Base-by-base conservation (phyloP, 331 rosid genomes). In the Saraca asoca region DNA sequence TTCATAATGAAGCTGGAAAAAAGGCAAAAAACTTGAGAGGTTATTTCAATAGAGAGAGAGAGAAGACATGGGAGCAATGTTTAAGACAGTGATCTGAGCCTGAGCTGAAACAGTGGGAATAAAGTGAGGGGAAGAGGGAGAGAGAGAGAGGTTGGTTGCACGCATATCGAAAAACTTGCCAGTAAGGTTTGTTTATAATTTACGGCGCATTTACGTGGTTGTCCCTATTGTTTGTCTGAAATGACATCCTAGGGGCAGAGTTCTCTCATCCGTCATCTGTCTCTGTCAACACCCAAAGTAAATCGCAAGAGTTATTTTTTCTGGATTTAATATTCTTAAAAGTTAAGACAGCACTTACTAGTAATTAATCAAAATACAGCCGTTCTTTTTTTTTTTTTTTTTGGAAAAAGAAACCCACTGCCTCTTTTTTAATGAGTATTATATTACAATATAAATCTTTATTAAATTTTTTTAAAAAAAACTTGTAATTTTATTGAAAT, bases 121-220 rank as follows among this genome's bases (percentile, higher is more conserved):
- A 54, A 64, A 75, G 74, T 45, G 75, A 61, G 62, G 9, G 68
- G 50, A 52, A 55, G 58, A 52, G 59, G 58, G 61, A 69, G 73
- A 68, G 72, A 58, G 78, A 55, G 78, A 11, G 54, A 12, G 0
- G 51, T 60, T 58, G 43, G 59, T 41, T 72, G 87, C 89, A 73
- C 95, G 60, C 65, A 80, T 50, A 85, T 60, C 95, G 87, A 89
- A 85, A 79, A 87, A 80, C 75, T 58, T 78, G 69, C 74, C 75
- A 70, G 64, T 7, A 67, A 64, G 39, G 66, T 62, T 38, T 65
- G 16, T 74, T 57, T 70, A 56, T 68, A 56, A 75, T 54, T 72
- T 62, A 68, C 73, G 79, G 77, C 82, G 87, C 80, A 88, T 81
- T 91, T 86, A 88, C 95, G 83, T 76, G 50, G 12, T 13, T 88